Evolutionary conservation across 768 basidiomycete genomes (phyloP).

Genomic region (Lactarius sanguifluus): DNA sequence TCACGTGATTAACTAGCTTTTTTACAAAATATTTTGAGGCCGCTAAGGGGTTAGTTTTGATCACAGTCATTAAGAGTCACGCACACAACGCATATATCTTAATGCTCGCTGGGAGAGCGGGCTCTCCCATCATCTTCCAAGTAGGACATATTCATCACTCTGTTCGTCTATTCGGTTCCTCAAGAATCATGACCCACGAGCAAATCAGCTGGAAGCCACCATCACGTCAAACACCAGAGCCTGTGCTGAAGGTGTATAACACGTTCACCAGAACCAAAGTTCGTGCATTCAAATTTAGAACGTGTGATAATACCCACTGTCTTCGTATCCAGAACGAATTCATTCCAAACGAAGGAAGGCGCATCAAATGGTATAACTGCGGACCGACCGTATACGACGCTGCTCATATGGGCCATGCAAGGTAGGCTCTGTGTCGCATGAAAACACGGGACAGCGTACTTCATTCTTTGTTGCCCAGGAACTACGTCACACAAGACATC

Average conservation of each 20-base stretch:
- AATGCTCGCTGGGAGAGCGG: conserved; percentile 14
- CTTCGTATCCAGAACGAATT: conserved; percentile 65
- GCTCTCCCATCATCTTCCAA: conserved; percentile 12
- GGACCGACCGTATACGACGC: conserved; percentile 99
- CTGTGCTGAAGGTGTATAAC: conserved; percentile 84
- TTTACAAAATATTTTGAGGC: background rate
- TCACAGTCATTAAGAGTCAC: background rate
- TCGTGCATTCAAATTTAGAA: conserved; percentile 14
- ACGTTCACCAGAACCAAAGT: conserved; percentile 92
- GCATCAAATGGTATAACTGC: conserved; percentile 99
- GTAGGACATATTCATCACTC: background rate
- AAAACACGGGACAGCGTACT: background rate
- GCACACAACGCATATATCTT: background rate
- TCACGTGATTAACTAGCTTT: conserved; percentile 5
- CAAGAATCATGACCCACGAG: conserved; percentile 50
- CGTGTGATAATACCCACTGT: conserved; percentile 11
- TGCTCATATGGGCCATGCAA: conserved; percentile 97
- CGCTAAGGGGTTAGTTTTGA: background rate
- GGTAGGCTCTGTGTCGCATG: conserved; percentile 46
- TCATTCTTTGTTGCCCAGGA: conserved; percentile 47
- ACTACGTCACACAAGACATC: conserved; percentile 95
- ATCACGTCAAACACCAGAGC: conserved; percentile 49
- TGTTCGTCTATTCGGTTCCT: background rate
- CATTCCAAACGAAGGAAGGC: conserved; percentile 61
- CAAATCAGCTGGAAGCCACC: conserved; percentile 59